Conservation (phyloP, 179 eudicot species). For the Kewa caespitosa region DNA sequence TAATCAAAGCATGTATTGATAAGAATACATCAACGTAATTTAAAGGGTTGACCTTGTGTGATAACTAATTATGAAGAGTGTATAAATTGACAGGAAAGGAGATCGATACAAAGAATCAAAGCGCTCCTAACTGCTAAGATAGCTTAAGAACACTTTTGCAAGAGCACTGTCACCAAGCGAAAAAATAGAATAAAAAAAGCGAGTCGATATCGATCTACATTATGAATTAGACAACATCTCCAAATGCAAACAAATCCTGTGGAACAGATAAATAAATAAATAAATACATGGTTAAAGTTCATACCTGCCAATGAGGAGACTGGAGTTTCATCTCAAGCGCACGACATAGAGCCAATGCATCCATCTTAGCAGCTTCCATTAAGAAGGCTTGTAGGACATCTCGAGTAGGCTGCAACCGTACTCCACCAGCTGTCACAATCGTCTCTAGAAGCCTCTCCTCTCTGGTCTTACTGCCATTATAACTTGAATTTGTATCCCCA, state of each 20-base stretch:
- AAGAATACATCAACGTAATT: too few relatives aligned
- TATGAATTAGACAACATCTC: background rate
- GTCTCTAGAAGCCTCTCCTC: conserved; percentile 91
- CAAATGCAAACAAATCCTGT: background rate
- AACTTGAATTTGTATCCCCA: conserved; percentile 48
- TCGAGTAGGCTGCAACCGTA: conserved; percentile 89
- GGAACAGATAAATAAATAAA: background rate
- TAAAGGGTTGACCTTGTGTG: too few relatives aligned
- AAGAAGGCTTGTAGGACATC: conserved; percentile 86
- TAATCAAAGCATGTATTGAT: too few relatives aligned
- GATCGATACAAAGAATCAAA: background rate
- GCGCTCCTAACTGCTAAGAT: background rate
- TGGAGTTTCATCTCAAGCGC: conserved; percentile 78
- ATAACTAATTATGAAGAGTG: too few relatives aligned
- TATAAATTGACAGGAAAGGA: too few relatives aligned
- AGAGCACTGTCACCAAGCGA: background rate
- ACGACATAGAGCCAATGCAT: conserved; percentile 70
- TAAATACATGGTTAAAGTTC: conserved; percentile 8
- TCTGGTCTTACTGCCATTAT: conserved; percentile 53
- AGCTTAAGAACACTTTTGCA: background rate
- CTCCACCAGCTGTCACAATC: conserved; percentile 93
- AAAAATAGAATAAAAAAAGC: background rate
- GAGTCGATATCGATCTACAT: background rate
- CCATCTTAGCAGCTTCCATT: conserved; percentile 74
- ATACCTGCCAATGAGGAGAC: conserved; percentile 90